Conservation (phyloP, 768 basidiomycete genomes). For the Mycena kentingensis region DNA sequence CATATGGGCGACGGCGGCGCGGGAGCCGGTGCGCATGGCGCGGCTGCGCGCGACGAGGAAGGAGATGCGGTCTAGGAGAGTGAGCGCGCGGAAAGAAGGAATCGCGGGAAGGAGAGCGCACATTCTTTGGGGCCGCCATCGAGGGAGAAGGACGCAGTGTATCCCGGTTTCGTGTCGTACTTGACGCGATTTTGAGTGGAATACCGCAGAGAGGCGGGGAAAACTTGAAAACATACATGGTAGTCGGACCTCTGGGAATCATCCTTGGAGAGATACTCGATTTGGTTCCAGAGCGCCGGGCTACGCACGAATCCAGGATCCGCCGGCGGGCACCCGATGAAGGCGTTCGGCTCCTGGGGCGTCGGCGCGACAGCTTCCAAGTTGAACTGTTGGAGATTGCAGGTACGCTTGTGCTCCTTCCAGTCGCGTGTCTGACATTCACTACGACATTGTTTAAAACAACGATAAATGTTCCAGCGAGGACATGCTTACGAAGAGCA, state of each 20-base stretch:
- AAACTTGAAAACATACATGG: too few relatives aligned
- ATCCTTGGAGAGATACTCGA: not conserved
- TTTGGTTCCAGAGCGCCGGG: not conserved
- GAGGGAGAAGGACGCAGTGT: too few relatives aligned
- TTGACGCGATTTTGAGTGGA: not conserved
- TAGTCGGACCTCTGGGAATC: too few relatives aligned
- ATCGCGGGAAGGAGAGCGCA: too few relatives aligned
- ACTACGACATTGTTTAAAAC: not conserved
- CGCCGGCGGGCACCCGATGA: constrained; percentile 9
- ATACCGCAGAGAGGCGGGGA: not conserved
- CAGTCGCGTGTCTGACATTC: constrained; percentile 15
- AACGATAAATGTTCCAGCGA: too few relatives aligned
- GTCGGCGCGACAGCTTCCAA: not conserved
- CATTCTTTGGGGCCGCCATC: too few relatives aligned
- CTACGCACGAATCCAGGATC: not conserved
- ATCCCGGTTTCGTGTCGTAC: too few relatives aligned
- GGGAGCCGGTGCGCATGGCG: not conserved
- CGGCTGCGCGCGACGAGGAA: not conserved
- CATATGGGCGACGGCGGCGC: not conserved
- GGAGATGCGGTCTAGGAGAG: too few relatives aligned
- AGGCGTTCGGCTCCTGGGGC: not conserved
- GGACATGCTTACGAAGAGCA: constrained; percentile 6
- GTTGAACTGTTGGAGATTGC: constrained; percentile 1
- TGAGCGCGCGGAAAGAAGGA: too few relatives aligned
- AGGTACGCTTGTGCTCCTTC: constrained; percentile 6